phyloP scores from a whole-genome alignment of 1,284 basidiomycete species.

The Pascua guehoae region DNA sequence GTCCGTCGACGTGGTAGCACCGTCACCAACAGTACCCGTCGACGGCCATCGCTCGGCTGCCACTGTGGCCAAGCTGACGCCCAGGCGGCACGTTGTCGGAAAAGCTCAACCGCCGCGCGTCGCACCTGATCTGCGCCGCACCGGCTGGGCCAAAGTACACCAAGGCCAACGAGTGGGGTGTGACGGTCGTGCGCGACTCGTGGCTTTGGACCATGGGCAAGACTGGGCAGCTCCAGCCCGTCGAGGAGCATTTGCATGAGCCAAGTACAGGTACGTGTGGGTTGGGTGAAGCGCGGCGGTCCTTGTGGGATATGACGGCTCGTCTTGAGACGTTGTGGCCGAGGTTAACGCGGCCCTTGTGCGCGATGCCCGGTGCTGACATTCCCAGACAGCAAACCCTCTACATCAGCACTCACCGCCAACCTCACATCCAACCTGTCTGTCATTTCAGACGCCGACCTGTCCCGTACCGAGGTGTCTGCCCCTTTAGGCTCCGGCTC shows the following conservation, averaged over 20 bases:
- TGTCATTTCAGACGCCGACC: too few relatives aligned
- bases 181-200: constrained; percentile 30
- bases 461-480: too few relatives aligned
- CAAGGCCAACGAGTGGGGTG: constrained; percentile 38
- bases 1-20: too few relatives aligned
- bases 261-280: too few relatives aligned
- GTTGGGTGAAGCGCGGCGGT: too few relatives aligned
- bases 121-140: constrained; percentile 36
- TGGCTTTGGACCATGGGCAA: constrained; percentile 40
- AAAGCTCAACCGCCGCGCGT: constrained; percentile 32
- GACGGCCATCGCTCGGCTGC: background rate
- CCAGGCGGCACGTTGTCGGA: constrained; percentile 30
- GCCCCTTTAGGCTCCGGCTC: background rate
- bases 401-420: background rate
- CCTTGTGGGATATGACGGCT: too few relatives aligned
- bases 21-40: background rate
- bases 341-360: too few relatives aligned
- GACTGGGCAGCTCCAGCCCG: constrained; percentile 26
- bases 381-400: too few relatives aligned
- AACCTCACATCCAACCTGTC: too few relatives aligned
- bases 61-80: background rate
- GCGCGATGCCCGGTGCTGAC: too few relatives aligned
- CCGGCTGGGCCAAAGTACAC: constrained; percentile 33
- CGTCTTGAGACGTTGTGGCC: too few relatives aligned
- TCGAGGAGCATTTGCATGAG: constrained; percentile 15